Conservation (phyloP, 2,329 filamentous ascomycete species). For the Fusarium begoniae region DNA sequence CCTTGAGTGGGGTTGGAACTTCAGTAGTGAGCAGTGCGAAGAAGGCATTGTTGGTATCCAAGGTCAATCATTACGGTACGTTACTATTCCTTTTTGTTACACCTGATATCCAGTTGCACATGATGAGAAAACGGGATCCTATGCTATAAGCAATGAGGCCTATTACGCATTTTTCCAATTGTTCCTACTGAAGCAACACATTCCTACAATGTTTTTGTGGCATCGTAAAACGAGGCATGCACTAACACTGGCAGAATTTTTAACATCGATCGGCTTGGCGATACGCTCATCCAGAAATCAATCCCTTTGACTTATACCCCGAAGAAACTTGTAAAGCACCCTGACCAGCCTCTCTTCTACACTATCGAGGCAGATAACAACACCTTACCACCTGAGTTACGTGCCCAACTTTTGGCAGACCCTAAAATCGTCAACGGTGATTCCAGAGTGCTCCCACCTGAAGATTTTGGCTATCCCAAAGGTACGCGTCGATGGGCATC, state of each 20-base stretch:
- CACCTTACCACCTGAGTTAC: slow-evolving; percentile 81
- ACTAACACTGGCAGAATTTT: slow-evolving; percentile 75
- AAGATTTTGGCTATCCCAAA: slow-evolving; percentile 89
- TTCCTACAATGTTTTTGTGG: slow-evolving; percentile 22
- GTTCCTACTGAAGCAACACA: slow-evolving; percentile 85
- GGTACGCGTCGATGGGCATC: slow-evolving; percentile 92
- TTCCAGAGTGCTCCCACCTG: slow-evolving; percentile 73
- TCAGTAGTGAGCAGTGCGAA: slow-evolving; percentile 92
- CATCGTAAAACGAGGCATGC: background rate
- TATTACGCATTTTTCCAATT: slow-evolving; percentile 76
- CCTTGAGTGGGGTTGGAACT: slow-evolving; percentile 95
- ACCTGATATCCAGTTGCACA: slow-evolving; percentile 54
- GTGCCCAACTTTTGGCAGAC: slow-evolving; percentile 77
- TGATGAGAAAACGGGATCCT: slow-evolving; percentile 71
- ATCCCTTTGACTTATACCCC: slow-evolving; percentile 92
- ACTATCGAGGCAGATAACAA: slow-evolving; percentile 95
- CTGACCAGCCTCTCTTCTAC: slow-evolving; percentile 89
- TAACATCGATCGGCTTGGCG: slow-evolving; percentile 84
- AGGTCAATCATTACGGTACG: slow-evolving; percentile 85
- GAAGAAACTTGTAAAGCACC: slow-evolving; percentile 85
- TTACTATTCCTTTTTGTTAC: slow-evolving; percentile 45
- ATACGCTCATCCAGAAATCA: slow-evolving; percentile 86
- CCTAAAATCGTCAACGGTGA: slow-evolving; percentile 77
- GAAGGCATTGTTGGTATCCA: slow-evolving; percentile 96
- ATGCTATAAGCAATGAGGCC: slow-evolving; percentile 65